A percentile compares a stretch with the other conserved stretches of the same genome.
Evolutionary conservation across 495 filamentous ascomycete species (phyloP).

Genomic region (Hyaloscypha bicolor): DNA sequence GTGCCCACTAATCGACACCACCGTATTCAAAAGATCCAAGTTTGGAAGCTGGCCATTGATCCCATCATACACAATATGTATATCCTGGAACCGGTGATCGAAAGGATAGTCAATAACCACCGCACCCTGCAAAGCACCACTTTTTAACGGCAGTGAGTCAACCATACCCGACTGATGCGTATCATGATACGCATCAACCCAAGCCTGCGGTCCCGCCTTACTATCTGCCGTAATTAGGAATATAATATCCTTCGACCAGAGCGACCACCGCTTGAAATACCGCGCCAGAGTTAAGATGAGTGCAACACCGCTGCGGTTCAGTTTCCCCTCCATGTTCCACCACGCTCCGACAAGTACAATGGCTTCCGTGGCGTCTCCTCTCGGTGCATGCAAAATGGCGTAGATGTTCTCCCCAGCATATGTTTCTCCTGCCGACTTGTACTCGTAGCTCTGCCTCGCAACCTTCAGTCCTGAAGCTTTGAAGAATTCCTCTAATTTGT

Average conservation of each 20-base stretch:
- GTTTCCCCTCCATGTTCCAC: conserved; percentile 76
- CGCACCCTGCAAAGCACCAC: conserved; percentile 89
- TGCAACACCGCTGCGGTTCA: conserved; percentile 86
- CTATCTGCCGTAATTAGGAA: conserved; percentile 88
- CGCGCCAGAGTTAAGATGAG: conserved; percentile 83
- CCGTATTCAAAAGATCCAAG: conserved; percentile 92
- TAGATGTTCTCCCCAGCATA: conserved; percentile 90
- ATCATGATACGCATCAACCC: conserved; percentile 97
- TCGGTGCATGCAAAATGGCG: conserved; percentile 89
- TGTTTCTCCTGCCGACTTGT: conserved; percentile 69
- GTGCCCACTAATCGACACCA: conserved; percentile 84
- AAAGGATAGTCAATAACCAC: conserved; percentile 92
- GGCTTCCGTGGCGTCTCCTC: conserved; percentile 97
- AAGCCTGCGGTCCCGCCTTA: conserved; percentile 88
- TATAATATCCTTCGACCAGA: conserved; percentile 99
- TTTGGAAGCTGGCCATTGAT: conserved; percentile 96
- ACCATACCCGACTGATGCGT: conserved; percentile 69
- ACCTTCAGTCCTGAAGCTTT: conserved; percentile 79
- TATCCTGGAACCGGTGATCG: conserved; percentile 75
- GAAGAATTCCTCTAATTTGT: conserved; percentile 74
- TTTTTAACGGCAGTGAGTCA: conserved; percentile 83
- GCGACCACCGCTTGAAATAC: conserved; percentile 96
- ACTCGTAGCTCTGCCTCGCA: conserved; percentile 80
- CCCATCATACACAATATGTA: conserved; percentile 94
- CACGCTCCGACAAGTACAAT: conserved; percentile 90